Percentiles rank a stretch among this genome's conserved stretches.
phyloP scores from a whole-genome alignment of 2,329 filamentous ascomycete genomes.

The Arthrinium phaeospermum region DNA sequence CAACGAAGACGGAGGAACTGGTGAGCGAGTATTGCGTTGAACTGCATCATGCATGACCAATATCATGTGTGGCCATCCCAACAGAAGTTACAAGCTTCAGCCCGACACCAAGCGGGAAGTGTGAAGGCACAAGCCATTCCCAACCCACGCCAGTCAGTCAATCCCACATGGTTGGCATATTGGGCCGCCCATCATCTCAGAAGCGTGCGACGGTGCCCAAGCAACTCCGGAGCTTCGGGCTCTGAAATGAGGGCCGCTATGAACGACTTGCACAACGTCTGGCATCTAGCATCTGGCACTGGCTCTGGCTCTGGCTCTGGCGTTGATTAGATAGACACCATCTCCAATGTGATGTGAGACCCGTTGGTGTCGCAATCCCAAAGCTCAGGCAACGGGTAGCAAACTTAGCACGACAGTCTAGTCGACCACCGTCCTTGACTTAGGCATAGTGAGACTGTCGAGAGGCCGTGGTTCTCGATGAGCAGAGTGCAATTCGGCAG shows the following conservation, averaged over 20 bases:
- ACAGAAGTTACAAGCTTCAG: neutral
- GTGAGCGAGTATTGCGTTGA: neutral
- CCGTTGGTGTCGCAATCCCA: neutral
- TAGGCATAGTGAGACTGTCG: neutral
- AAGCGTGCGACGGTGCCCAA: conserved; percentile 1
- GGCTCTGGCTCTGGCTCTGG: neutral
- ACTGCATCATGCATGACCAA: conserved; percentile 5
- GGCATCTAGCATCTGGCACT: neutral
- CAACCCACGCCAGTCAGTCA: neutral
- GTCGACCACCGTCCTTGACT: neutral
- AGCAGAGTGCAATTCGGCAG: neutral
- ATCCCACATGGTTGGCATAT: neutral
- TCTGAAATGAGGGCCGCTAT: neutral
- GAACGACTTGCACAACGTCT: neutral
- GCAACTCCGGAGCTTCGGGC: neutral
- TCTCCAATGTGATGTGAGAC: neutral
- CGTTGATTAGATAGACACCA: neutral
- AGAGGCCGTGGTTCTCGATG: neutral
- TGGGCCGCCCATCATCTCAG: neutral
- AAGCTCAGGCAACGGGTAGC: neutral
- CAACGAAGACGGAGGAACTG: neutral
- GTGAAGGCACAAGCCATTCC: neutral
- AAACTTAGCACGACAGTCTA: neutral
- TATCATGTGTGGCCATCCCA: neutral
- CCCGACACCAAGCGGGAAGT: neutral